A percentile compares a stretch with the other conserved stretches of the same genome.
phyloP scores from a whole-genome alignment of 2,329 filamentous ascomycete genomes.

The Fusarium mundagurra region DNA sequence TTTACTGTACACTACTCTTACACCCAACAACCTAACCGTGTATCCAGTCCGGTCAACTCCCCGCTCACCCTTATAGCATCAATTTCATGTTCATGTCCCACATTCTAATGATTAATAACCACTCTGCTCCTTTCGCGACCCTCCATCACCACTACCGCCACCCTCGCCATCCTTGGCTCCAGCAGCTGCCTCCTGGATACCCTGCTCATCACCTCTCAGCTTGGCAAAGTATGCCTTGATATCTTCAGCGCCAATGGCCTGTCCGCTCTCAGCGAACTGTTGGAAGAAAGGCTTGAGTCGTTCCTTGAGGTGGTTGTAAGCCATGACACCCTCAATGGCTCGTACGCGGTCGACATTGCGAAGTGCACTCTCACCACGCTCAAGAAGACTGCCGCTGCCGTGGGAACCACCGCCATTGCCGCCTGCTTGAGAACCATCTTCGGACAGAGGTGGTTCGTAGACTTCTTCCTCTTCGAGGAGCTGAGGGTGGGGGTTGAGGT shows the following conservation, averaged over 20 bases:
- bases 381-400: slow-evolving; percentile 84
- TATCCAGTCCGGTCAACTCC: neutral
- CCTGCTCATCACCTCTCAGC: slow-evolving; percentile 85
- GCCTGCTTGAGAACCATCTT: slow-evolving; percentile 64
- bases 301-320: slow-evolving; percentile 95
- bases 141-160: slow-evolving; percentile 38
- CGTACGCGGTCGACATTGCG: slow-evolving; percentile 91
- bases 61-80: neutral
- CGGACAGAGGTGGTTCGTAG: slow-evolving; percentile 90
- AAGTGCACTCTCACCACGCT: slow-evolving; percentile 91
- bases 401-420: slow-evolving; percentile 59
- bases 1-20: slow-evolving; percentile 27
- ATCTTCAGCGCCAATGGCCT: slow-evolving; percentile 90
- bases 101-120: slow-evolving; percentile 54
- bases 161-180: slow-evolving; percentile 46
- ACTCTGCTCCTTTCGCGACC: slow-evolving; percentile 60
- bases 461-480: slow-evolving; percentile 94
- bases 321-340: slow-evolving; percentile 97
- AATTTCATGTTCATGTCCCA: neutral
- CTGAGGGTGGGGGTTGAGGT: slow-evolving; percentile 76
- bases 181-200: slow-evolving; percentile 69
- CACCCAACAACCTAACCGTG: neutral
- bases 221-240: slow-evolving; percentile 98
- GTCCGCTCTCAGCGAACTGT: slow-evolving; percentile 90
- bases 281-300: slow-evolving; percentile 95